Evolutionary conservation across 2,329 filamentous ascomycete species (phyloP).

Genomic region (Zasmidium cellare): DNA sequence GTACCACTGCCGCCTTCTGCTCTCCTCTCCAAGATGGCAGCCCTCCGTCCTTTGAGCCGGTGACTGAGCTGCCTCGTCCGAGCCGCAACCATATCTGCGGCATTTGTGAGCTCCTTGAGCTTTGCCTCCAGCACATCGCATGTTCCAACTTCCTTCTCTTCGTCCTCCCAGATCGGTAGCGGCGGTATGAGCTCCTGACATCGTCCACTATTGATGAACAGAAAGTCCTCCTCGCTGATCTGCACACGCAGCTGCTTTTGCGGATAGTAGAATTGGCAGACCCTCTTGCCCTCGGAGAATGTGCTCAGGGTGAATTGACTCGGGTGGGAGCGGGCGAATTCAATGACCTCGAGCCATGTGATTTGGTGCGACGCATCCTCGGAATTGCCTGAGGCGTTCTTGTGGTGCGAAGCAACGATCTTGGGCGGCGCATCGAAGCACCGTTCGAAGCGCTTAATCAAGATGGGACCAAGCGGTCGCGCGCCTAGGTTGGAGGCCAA

Average conservation of each 20-base stretch:
- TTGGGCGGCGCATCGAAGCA: constrained; percentile 80
- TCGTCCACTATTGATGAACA: constrained; percentile 78
- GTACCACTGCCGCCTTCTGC: constrained; percentile 42
- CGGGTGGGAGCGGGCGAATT: constrained; percentile 78
- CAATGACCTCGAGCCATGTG: constrained; percentile 82
- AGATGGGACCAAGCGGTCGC: constrained; percentile 75
- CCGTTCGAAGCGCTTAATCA: constrained; percentile 83
- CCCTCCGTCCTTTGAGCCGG: constrained; percentile 71
- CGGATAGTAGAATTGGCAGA: constrained; percentile 70
- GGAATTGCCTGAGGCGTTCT: constrained; percentile 35
- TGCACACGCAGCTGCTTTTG: constrained; percentile 80
- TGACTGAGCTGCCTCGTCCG: constrained; percentile 79
- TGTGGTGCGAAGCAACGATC: constrained; percentile 59
- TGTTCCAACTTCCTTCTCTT: constrained; percentile 79
- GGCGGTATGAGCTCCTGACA: constrained; percentile 79
- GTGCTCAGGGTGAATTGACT: constrained; percentile 74
- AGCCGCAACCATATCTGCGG: constrained; percentile 71
- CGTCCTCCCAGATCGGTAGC: constrained; percentile 80
- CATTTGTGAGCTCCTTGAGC: constrained; percentile 72
- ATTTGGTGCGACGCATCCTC: constrained; percentile 50
- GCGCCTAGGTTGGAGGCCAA: constrained; percentile 83
- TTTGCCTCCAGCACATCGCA: constrained; percentile 81
- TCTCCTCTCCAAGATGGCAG: constrained; percentile 68
- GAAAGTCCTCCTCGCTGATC: constrained; percentile 84
- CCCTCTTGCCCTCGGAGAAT: constrained; percentile 65